Conservation (phyloP, 73 alveolate genomes). For the Paramecium octaurelia region DNA sequence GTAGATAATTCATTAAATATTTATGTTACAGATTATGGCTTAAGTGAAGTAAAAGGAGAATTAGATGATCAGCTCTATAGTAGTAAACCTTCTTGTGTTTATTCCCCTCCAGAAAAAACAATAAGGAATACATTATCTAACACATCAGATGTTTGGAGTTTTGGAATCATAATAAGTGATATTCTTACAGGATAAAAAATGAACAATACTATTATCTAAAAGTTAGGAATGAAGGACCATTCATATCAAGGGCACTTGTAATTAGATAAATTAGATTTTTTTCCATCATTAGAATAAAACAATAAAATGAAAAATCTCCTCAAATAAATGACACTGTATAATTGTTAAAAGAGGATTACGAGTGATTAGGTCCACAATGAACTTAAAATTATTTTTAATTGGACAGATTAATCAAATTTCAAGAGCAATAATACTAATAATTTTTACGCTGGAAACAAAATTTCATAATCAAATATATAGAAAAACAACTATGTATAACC, state of each 20-base stretch:
- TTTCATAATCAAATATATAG: background rate
- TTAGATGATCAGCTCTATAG: background rate
- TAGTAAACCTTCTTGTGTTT: background rate
- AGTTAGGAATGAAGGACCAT: background rate
- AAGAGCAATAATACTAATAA: background rate
- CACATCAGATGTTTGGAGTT: slow-evolving; percentile 38
- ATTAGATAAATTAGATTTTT: background rate
- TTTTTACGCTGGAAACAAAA: background rate
- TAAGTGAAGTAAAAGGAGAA: background rate
- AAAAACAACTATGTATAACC: background rate
- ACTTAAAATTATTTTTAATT: background rate
- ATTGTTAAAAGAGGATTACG: background rate
- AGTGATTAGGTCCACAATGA: background rate
- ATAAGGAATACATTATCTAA: background rate
- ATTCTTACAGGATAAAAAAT: background rate
- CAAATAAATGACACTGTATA: background rate
- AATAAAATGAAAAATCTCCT: background rate
- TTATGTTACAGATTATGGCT: slow-evolving; percentile 1
- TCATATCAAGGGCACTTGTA: background rate
- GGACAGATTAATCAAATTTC: background rate
- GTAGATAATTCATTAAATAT: background rate
- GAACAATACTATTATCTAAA: background rate
- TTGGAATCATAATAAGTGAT: slow-evolving; percentile 16
- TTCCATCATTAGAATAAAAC: background rate
- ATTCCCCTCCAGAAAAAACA: slow-evolving; percentile 16